Evolutionary conservation across 805 yeast species (phyloP).

Genomic region (Sugiyamaella mastotermitis): DNA sequence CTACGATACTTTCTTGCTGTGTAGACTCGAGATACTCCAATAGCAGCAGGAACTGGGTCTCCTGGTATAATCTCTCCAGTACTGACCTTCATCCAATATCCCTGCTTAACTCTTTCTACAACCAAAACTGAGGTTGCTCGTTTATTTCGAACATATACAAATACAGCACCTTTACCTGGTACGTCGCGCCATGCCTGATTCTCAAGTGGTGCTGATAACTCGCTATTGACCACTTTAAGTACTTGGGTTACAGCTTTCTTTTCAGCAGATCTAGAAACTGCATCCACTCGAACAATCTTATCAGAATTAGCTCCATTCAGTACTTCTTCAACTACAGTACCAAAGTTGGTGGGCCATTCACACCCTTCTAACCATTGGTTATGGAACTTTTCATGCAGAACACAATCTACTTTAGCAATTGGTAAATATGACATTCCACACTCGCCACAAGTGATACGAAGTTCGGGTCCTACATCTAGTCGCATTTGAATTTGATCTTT

Average conservation of each 20-base stretch:
- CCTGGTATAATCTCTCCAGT: constrained; percentile 36
- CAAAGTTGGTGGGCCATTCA: constrained; percentile 30
- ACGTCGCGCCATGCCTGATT: constrained; percentile 17
- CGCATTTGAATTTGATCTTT: constrained; percentile 17
- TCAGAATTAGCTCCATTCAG: constrained; percentile 1
- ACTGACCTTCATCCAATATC: constrained; percentile 30
- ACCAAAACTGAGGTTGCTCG: constrained; percentile 20
- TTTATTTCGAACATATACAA: constrained; percentile 32
- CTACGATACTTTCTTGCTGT: constrained; percentile 36
- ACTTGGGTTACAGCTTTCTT: constrained; percentile 28
- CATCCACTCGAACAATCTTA: constrained; percentile 26
- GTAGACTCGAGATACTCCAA: constrained; percentile 40
- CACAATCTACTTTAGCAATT: constrained; percentile 35
- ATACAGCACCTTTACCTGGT: constrained; percentile 30
- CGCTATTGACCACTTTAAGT: constrained; percentile 43
- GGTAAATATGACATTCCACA: constrained; percentile 51
- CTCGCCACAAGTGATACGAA: constrained; percentile 34
- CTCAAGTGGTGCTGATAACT: constrained; percentile 43
- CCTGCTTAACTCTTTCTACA: constrained; percentile 21
- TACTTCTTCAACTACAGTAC: constrained; percentile 5
- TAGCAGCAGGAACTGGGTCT: constrained; percentile 22
- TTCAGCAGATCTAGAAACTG: constrained; percentile 18
- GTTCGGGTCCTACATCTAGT: constrained; percentile 14
- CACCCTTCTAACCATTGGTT: constrained; percentile 38
- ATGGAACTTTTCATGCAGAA: constrained; percentile 46